Evolutionary conservation across 1,284 basidiomycete genomes (phyloP).

Genomic region (Cryptococcus maquisensis): DNA sequence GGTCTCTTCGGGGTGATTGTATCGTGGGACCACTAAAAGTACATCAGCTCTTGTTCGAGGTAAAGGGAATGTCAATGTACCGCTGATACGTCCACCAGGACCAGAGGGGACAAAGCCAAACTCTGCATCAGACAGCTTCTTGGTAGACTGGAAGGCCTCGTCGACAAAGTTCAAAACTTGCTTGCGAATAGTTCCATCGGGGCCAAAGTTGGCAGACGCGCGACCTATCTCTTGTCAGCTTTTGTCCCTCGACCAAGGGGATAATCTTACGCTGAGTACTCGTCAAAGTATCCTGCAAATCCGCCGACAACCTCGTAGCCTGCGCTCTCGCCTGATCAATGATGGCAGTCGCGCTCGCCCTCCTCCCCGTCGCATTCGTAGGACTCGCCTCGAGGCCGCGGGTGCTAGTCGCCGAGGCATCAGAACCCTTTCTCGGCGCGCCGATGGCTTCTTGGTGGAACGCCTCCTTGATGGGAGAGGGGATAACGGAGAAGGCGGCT

Average conservation of each 20-base stretch:
- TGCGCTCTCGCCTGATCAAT: slow-evolving; percentile 23
- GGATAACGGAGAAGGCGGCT: slow-evolving; percentile 34
- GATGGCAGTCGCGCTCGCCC: slow-evolving; percentile 16
- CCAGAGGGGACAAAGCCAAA: background rate
- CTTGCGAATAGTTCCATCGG: slow-evolving; percentile 10
- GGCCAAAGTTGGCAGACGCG: slow-evolving; percentile 13
- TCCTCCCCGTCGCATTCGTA: slow-evolving; percentile 6
- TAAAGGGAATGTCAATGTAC: background rate
- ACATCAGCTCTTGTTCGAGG: too few species aligned
- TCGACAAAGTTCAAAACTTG: slow-evolving; percentile 5
- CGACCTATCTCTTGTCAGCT: slow-evolving; percentile 7
- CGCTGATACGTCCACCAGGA: background rate
- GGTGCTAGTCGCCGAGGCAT: slow-evolving; percentile 6
- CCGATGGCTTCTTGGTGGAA: slow-evolving; percentile 1
- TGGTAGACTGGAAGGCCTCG: background rate
- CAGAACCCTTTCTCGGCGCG: background rate
- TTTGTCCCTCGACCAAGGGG: background rate
- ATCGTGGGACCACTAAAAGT: too few species aligned
- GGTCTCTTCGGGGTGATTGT: too few species aligned
- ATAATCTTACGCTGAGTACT: slow-evolving; percentile 12
- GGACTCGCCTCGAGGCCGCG: background rate
- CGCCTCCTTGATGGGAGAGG: slow-evolving; percentile 30
- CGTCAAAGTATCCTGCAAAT: slow-evolving; percentile 15
- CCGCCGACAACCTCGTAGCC: slow-evolving; percentile 12
- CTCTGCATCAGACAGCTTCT: background rate